Evolutionary conservation across 1,284 basidiomycete genomes (phyloP).

Genomic region (Erythrobasidium hasegawianum): DNA sequence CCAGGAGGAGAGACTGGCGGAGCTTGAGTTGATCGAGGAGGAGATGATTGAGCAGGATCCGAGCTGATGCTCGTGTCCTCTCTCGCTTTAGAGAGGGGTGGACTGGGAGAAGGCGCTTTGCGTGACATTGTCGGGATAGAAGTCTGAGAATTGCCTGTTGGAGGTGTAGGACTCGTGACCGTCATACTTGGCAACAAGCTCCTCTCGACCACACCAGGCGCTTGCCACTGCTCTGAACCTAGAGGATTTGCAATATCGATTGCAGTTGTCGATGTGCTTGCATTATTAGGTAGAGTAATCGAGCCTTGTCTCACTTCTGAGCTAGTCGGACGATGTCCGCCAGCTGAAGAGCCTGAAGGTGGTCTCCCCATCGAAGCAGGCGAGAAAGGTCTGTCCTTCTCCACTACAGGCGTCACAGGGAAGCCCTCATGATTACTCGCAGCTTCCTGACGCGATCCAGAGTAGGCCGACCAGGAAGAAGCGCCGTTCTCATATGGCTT

Average conservation of each 20-base stretch:
- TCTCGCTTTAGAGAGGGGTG: neutral
- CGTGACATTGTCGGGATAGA: neutral
- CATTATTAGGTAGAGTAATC: neutral
- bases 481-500: constrained; percentile 30
- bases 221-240: constrained; percentile 23
- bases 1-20: constrained; percentile 13
- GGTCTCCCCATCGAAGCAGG: neutral
- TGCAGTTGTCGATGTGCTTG: constrained; percentile 7
- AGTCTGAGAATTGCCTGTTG: neutral
- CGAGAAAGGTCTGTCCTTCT: constrained; percentile 12
- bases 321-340: neutral
- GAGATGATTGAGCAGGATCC: constrained; percentile 1
- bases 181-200: constrained; percentile 20
- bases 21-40: neutral
- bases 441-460: constrained; percentile 12
- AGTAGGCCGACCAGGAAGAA: constrained; percentile 30
- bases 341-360: neutral
- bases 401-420: constrained; percentile 4
- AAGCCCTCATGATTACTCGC: neutral
- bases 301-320: neutral
- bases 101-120: neutral
- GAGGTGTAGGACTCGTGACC: constrained; percentile 22
- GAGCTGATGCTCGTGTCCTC: constrained; percentile 4
- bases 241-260: constrained; percentile 18
- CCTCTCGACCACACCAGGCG: constrained; percentile 15